Conservation (phyloP, 495 filamentous ascomycete species). For the Talaromyces trachyspermus region DNA sequence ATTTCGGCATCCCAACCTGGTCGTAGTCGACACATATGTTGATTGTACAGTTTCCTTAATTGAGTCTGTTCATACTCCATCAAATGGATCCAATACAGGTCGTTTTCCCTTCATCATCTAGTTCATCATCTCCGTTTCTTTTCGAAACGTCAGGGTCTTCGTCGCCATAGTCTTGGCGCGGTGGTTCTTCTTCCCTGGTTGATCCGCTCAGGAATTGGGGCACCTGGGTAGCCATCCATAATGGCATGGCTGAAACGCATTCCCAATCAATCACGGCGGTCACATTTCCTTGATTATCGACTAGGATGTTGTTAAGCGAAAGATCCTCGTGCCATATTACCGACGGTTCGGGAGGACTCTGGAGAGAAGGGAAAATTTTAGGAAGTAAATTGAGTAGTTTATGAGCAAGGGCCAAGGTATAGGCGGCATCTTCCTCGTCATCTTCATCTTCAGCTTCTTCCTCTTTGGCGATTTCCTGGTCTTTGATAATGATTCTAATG, state of each 20-base stretch:
- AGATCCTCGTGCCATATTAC: constrained; percentile 43
- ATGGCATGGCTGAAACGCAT: constrained; percentile 39
- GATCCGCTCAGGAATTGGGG: constrained; percentile 34
- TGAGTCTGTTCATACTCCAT: constrained; percentile 25
- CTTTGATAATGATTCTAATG: constrained; percentile 9
- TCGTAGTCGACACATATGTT: constrained; percentile 20
- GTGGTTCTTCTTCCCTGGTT: constrained; percentile 19
- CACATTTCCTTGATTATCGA: constrained; percentile 33
- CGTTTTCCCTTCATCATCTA: constrained; percentile 1
- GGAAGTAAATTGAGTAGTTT: constrained; percentile 1
- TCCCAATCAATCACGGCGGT: constrained; percentile 49
- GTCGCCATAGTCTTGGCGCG: constrained; percentile 23
- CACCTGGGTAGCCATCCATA: constrained; percentile 37
- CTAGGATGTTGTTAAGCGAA: constrained; percentile 42
- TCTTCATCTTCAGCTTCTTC: constrained; percentile 6
- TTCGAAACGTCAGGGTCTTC: constrained; percentile 18
- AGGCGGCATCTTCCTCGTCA: constrained; percentile 10
- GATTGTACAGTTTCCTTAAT: constrained; percentile 23
- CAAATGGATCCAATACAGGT: constrained; percentile 17
- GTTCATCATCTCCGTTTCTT: constrained; percentile 9
- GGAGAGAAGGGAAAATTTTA: constrained; percentile 9
- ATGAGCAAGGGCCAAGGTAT: constrained; percentile 1
- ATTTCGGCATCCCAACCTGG: constrained; percentile 14
- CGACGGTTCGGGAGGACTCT: constrained; percentile 20
- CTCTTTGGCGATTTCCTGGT: neutral